Base-by-base conservation (phyloP, 139 green algal species). In the Picochlorum sp. region DNA sequence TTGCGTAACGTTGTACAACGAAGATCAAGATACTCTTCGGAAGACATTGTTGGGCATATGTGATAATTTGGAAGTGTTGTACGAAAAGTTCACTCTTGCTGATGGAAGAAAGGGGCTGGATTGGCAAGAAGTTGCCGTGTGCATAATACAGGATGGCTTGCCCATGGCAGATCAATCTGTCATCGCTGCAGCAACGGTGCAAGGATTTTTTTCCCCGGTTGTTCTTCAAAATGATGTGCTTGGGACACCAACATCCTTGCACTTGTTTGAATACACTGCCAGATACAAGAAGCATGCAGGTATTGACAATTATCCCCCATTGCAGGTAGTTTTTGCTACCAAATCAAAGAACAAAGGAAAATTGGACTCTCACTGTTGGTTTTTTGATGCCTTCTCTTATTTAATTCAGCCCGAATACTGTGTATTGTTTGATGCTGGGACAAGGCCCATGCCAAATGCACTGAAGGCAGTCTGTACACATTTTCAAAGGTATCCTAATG, bases 231-330 rank as follows among this genome's bases (percentile, higher is more conserved):
- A 59, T 9, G 38, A 70, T 6, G 71, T 68, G 0, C 41, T 73
- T 26, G 71, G 71, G 24, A 68, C 69, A 26, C 65, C 71, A 21
- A 44, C 45, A 3, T 67, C 51, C 49, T 61, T 77, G 45, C 71
- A 77, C 54, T 49, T 77, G n/a, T 77, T 73, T 57, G 71, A 77
- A 65, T 77, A 77, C 65, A 77, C 71, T 4, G 71, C 71, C 6
- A 18, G 71, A 44, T 73, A 70, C 59, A 77, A 77, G 57, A 77
- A 77, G 58, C 71, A 77, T 34, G 71, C 71, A 5, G 71, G 71
- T 13, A 63, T 77, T 60, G 71, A 77, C 49, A 72, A 68, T 68
- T 77, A 77, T 49, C 71, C 71, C 49, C 71, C 71, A 18, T 60
- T 77, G 44, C 71, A 77, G 41, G 62, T 77, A 15, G 57, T 77